A percentile compares a stretch with the other conserved stretches of the same genome.
Conservation (phyloP, 768 basidiomycete genomes). For the Trametes meyenii region DNA sequence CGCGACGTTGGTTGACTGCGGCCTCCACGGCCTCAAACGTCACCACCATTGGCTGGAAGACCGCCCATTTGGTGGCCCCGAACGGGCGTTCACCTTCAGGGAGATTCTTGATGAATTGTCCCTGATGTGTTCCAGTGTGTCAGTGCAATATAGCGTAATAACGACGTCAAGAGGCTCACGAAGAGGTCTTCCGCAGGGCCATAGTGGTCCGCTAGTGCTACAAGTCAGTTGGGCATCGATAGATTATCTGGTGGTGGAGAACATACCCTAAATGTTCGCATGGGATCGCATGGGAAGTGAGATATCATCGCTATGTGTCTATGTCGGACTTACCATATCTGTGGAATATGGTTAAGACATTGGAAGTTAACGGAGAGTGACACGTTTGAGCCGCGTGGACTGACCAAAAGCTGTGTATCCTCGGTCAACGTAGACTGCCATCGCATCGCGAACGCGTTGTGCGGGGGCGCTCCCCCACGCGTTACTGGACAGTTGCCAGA, state of each 20-base stretch:
- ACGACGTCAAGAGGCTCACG: conserved; percentile 42
- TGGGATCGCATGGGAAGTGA: neutral
- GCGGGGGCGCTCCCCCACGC: conserved; percentile 80
- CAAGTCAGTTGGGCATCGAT: conserved; percentile 12
- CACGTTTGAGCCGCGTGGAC: neutral
- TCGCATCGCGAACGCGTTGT: conserved; percentile 61
- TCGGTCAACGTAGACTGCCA: conserved; percentile 58
- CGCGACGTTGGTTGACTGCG: conserved; percentile 65
- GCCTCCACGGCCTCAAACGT: conserved; percentile 58
- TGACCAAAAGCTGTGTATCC: conserved; percentile 66
- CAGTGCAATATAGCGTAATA: conserved; percentile 1
- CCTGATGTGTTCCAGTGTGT: conserved; percentile 43
- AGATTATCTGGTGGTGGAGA: neutral
- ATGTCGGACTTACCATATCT: conserved; percentile 56
- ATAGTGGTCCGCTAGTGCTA: conserved; percentile 75
- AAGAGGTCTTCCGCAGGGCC: conserved; percentile 80
- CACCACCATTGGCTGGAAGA: conserved; percentile 56
- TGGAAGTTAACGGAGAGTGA: conserved; percentile 7
- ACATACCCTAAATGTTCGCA: conserved; percentile 18
- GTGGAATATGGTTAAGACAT: conserved; percentile 3
- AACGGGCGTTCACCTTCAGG: conserved; percentile 50
- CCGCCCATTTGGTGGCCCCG: conserved; percentile 86
- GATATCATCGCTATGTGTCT: neutral
- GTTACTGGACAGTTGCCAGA: conserved; percentile 83
- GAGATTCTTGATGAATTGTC: conserved; percentile 60